Conservation (phyloP, 768 basidiomycete species). For the Pulveroboletus sp. region DNA sequence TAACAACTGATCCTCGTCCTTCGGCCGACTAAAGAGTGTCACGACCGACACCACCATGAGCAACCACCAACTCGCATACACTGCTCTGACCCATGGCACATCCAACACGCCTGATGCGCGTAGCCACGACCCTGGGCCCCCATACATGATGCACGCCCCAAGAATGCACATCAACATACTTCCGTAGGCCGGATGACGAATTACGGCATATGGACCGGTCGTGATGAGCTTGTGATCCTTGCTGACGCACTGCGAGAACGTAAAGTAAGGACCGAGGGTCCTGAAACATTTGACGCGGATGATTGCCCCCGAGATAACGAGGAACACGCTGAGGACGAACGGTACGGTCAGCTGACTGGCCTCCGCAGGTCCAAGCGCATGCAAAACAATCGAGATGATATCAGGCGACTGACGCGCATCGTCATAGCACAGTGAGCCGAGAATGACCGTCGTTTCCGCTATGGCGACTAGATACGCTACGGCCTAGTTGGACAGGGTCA, state of each 20-base stretch:
- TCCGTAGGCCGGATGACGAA: slow-evolving; percentile 30
- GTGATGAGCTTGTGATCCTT: slow-evolving; percentile 24
- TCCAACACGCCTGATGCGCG: slow-evolving; percentile 2
- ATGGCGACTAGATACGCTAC: not conserved
- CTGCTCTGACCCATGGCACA: not conserved
- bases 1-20: slow-evolving; percentile 22
- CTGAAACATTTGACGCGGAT: slow-evolving; percentile 7
- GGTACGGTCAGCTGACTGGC: slow-evolving; percentile 1
- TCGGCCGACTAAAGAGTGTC: slow-evolving; percentile 13
- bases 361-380: slow-evolving; percentile 7
- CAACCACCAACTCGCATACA: not conserved
- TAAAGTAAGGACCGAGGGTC: slow-evolving; percentile 21
- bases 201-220: slow-evolving; percentile 23
- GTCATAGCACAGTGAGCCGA: not conserved
- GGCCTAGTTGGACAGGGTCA: not conserved
- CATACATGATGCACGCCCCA: not conserved
- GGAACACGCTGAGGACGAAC: slow-evolving; percentile 3
- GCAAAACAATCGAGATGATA: not conserved
- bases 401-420: not conserved
- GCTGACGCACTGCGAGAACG: slow-evolving; percentile 15
- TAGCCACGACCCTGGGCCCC: slow-evolving; percentile 1
- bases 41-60: not conserved
- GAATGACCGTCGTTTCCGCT: slow-evolving; percentile 1
- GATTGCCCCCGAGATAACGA: slow-evolving; percentile 2
- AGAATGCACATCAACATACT: not conserved